These are phyloP conservation scores for Lodderomyces elongisporus DNA, from an alignment of 1,139 yeast species.

Conservation along the genomic window DNA sequence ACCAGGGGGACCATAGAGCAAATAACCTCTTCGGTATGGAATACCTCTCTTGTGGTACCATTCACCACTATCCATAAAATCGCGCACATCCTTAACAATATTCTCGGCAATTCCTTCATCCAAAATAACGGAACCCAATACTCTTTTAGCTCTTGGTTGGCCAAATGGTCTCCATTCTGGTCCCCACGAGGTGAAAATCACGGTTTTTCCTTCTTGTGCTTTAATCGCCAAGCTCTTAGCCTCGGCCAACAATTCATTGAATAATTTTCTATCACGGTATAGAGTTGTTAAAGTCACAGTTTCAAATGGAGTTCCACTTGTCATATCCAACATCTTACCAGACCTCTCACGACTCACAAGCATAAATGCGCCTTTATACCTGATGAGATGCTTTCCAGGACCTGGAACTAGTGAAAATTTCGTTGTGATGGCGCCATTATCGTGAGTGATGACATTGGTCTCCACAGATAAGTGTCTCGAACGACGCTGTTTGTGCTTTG, in stretches of 20 bases:
- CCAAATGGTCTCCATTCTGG: constrained; percentile 99
- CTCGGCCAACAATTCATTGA: constrained; percentile 70
- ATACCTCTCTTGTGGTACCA: constrained; percentile 97
- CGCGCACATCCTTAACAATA: constrained; percentile 68
- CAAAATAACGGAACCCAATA: constrained; percentile 78
- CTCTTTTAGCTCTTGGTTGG: constrained; percentile 84
- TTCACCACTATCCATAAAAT: constrained; percentile 70
- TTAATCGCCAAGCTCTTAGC: constrained; percentile 82
- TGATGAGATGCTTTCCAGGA: constrained; percentile 87
- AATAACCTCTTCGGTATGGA: constrained; percentile 93
- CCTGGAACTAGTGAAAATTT: constrained; percentile 95
- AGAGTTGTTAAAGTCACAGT: constrained; percentile 89
- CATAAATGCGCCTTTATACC: constrained; percentile 85
- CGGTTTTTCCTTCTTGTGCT: constrained; percentile 90
- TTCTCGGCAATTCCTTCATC: constrained; percentile 68
- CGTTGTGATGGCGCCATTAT: constrained; percentile 86
- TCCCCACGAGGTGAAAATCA: constrained; percentile 90
- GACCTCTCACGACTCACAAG: constrained; percentile 85
- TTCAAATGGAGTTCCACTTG: constrained; percentile 92
- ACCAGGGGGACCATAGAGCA: constrained; percentile 97
- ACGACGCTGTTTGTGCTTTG: constrained; percentile 64
- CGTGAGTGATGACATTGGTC: constrained; percentile 83
- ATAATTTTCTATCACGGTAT: constrained; percentile 71
- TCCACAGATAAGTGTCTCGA: constrained; percentile 89
- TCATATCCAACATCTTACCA: constrained; percentile 82